Percentiles rank a stretch among this genome's conserved stretches.
Conservation (phyloP, 495 filamentous ascomycete species). For the Penicillium coprophilum region DNA sequence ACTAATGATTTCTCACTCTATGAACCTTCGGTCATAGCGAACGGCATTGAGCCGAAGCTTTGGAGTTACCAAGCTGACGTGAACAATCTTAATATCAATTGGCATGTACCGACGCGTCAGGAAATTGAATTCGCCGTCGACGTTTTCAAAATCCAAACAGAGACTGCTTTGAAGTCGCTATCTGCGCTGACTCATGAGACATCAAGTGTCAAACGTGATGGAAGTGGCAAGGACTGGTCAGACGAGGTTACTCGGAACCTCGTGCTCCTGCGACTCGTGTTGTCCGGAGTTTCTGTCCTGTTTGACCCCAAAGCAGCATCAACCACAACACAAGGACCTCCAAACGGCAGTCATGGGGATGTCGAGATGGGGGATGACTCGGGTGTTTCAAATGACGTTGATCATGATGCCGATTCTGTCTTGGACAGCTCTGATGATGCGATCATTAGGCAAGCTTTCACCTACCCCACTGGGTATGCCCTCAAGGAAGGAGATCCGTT, state of each 20-base stretch:
- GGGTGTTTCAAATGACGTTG: conserved; percentile 43
- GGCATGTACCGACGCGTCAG: conserved; percentile 78
- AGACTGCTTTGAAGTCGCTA: conserved; percentile 65
- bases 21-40: conserved; percentile 61
- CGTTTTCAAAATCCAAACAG: conserved; percentile 76
- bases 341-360: conserved; percentile 34
- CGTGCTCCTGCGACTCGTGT: conserved; percentile 76
- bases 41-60: conserved; percentile 61
- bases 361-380: conserved; percentile 43
- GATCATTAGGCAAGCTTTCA: conserved; percentile 74
- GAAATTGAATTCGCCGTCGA: conserved; percentile 89
- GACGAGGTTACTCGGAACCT: conserved; percentile 92
- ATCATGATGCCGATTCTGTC: conserved; percentile 60
- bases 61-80: conserved; percentile 78
- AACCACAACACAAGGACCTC: conserved; percentile 24
- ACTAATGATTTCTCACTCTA: conserved; percentile 84
- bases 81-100: conserved; percentile 74
- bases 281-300: conserved; percentile 83
- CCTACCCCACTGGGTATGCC: conserved; percentile 83
- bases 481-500: conserved; percentile 61
- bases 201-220: conserved; percentile 85
- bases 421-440: conserved; percentile 76
- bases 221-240: conserved; percentile 96
- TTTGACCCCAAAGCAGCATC: conserved; percentile 79
- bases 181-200: conserved; percentile 73